Percentiles rank a stretch among this genome's conserved stretches.
Evolutionary conservation across 169 alveolate genomes (phyloP).

Genomic region (Plasmodium sp.): DNA sequence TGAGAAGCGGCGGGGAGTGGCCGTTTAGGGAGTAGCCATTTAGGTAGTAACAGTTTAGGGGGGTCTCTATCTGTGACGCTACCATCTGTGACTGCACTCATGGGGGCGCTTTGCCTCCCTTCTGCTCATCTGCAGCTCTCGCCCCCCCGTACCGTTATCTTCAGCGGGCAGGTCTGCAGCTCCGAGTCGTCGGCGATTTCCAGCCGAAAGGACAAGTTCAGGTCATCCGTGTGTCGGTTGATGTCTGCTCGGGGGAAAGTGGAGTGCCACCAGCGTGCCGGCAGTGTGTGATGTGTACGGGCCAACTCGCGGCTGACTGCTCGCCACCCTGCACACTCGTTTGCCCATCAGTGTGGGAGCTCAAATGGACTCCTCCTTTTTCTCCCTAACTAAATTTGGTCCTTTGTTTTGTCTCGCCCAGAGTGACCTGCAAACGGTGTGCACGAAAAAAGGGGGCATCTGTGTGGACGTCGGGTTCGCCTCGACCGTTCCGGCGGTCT

Average conservation of each 20-base stretch:
- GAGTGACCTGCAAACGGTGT: slow-evolving; percentile 37
- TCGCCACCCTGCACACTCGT: neutral
- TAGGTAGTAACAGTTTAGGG: neutral
- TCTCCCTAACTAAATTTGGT: slow-evolving; percentile 48
- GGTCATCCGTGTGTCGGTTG: slow-evolving; percentile 27
- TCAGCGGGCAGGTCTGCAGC: slow-evolving; percentile 70
- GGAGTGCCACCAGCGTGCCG: neutral
- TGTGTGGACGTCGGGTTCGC: neutral
- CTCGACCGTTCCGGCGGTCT: neutral
- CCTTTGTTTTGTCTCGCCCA: slow-evolving; percentile 74
- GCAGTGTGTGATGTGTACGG: too few relatives aligned
- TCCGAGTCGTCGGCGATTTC: slow-evolving; percentile 77
- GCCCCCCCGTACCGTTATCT: slow-evolving; percentile 32
- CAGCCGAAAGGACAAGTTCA: slow-evolving; percentile 66
- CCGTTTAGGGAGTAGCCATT: neutral
- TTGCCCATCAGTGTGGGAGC: neutral
- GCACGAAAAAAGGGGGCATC: neutral
- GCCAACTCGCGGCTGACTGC: neutral
- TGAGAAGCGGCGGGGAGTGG: neutral
- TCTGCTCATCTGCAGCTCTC: neutral
- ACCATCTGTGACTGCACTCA: neutral
- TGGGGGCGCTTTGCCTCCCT: neutral
- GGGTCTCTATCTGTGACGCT: neutral
- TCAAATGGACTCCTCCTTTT: neutral
- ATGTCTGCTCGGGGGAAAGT: slow-evolving; percentile 4